A percentile compares a stretch with the other conserved stretches of the same genome.
Conservation (phyloP, 2,329 filamentous ascomycete genomes). For the Akanthomyces lecanii region DNA sequence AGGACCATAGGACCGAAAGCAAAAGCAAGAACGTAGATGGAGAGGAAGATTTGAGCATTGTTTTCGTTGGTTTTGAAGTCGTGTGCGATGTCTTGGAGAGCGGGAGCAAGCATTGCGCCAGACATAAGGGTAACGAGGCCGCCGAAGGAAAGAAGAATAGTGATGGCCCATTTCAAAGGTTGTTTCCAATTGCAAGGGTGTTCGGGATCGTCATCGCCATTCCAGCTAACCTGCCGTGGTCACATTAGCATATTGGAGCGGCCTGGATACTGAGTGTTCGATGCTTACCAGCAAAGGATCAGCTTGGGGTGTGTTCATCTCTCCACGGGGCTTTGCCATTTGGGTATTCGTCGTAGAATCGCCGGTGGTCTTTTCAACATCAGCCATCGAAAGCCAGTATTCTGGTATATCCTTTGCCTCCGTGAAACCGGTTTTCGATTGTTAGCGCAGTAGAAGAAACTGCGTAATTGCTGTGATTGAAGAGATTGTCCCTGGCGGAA, state of each 20-base stretch:
- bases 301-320: not conserved
- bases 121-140: conserved; percentile 35
- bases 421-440: not conserved
- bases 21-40: conserved; percentile 33
- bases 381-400: not conserved
- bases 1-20: conserved; percentile 32
- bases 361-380: not conserved
- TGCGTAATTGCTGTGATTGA: not conserved
- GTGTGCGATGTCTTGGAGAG: conserved; percentile 28
- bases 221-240: conserved; percentile 37
- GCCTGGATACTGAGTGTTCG: not conserved
- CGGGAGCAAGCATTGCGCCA: conserved; percentile 34
- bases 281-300: conserved; percentile 5
- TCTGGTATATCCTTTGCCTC: not conserved
- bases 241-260: not conserved
- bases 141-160: conserved; percentile 30
- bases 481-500: not conserved
- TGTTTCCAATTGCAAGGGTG: conserved; percentile 12
- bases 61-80: conserved; percentile 28
- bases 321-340: not conserved
- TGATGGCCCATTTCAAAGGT: conserved; percentile 23
- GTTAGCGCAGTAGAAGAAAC: not conserved
- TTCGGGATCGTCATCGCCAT: conserved; percentile 43
- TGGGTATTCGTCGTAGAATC: not conserved
- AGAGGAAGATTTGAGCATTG: conserved; percentile 30